A percentile compares a stretch with the other conserved stretches of the same genome.
These are phyloP conservation scores for Sergeia podlipaevii DNA, from an alignment of 208 protist species.

Conservation along the genomic window DNA sequence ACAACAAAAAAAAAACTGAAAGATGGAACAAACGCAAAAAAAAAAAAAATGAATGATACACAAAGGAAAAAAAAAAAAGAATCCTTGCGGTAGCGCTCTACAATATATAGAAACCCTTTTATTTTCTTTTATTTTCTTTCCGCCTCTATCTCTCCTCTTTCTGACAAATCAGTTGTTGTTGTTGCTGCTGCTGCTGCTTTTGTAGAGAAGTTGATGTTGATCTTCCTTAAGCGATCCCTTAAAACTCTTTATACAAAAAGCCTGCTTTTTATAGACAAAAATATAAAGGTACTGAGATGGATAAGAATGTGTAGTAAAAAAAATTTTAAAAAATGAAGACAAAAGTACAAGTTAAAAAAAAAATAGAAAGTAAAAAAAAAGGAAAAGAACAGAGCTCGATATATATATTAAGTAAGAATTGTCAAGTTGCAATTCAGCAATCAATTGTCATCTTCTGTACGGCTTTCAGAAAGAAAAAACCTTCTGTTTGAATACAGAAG, in stretches of 20 bases:
- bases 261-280: background rate
- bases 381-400: constrained; percentile 9
- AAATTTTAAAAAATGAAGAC: constrained; percentile 4
- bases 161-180: background rate
- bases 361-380: constrained; percentile 9
- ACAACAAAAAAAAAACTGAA: background rate
- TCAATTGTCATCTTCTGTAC: too few relatives aligned
- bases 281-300: constrained; percentile 3
- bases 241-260: constrained; percentile 1
- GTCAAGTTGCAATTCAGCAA: too few relatives aligned
- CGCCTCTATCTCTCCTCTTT: background rate
- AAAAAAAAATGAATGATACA: background rate
- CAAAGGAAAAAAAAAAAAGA: background rate
- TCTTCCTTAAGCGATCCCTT: too few relatives aligned
- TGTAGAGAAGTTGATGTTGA: background rate
- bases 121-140: constrained; percentile 1
- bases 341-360: background rate
- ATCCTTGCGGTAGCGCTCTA: background rate
- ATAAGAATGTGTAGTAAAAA: background rate
- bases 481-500: too few relatives aligned
- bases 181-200: constrained; percentile 1
- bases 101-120: background rate
- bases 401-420: too few relatives aligned
- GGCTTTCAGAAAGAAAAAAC: too few relatives aligned
- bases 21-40: constrained; percentile 3